Evolutionary conservation across 257 asterid species (phyloP).

Genomic region (Orobanche coerulescens): DNA sequence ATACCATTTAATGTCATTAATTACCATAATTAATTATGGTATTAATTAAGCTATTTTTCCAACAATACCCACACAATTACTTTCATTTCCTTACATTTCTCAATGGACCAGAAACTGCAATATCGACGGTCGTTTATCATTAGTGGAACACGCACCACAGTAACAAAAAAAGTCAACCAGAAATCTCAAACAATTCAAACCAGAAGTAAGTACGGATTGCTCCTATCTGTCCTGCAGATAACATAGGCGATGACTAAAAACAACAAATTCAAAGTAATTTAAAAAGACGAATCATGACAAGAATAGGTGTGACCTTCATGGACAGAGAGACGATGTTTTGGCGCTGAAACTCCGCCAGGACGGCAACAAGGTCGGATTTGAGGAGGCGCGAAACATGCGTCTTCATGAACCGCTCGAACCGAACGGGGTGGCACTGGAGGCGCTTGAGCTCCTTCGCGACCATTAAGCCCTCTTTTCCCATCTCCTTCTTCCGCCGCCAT

Average conservation of each 20-base stretch:
- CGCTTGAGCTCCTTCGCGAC: constrained; percentile 93
- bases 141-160: too few species aligned
- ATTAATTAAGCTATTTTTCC: not conserved
- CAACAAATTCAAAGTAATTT: too few species aligned
- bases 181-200: too few species aligned
- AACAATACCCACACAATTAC: not conserved
- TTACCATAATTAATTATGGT: too few species aligned
- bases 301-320: constrained; percentile 41
- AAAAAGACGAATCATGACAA: not conserved
- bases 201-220: not conserved
- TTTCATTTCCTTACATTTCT: not conserved
- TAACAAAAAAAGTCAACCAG: too few species aligned
- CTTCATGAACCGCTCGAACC: constrained; percentile 70
- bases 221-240: too few species aligned
- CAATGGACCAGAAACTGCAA: not conserved
- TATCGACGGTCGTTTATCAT: too few species aligned
- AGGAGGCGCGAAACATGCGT: constrained; percentile 76
- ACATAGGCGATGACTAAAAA: too few species aligned
- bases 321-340: constrained; percentile 71
- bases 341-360: constrained; percentile 88
- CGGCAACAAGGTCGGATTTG: constrained; percentile 80
- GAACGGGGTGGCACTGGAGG: constrained; percentile 48
- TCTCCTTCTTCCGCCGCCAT: constrained; percentile 97
- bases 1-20: too few species aligned
- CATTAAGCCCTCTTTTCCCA: constrained; percentile 86